These are phyloP conservation scores for Stemphylium vesicarium DNA, from an alignment of 2,329 filamentous ascomycete species.

Conservation along the genomic window DNA sequence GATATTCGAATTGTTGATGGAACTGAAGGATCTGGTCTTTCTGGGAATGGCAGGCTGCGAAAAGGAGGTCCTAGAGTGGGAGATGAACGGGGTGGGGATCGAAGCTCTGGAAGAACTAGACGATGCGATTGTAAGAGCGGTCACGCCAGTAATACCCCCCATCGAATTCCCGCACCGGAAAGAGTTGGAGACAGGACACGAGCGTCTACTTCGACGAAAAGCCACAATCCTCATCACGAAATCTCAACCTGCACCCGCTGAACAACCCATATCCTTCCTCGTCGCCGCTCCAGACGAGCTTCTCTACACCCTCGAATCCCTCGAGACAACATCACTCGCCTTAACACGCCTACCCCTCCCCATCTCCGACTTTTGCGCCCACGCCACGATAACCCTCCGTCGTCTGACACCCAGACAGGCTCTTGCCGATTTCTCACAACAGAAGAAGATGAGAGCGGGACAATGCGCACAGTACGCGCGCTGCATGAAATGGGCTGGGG, in stretches of 20 bases:
- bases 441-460: conserved; percentile 28
- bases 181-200: conserved; percentile 11
- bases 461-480: conserved; percentile 42
- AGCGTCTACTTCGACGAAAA: conserved; percentile 28
- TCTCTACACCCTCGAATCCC: conserved; percentile 41
- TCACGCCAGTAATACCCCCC: conserved; percentile 21
- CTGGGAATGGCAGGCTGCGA: conserved; percentile 35
- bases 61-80: conserved; percentile 40
- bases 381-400: conserved; percentile 38
- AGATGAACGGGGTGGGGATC: conserved; percentile 30
- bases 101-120: conserved; percentile 41
- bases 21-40: conserved; percentile 42
- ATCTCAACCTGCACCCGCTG: neutral
- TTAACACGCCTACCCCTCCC: conserved; percentile 32
- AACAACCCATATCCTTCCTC: conserved; percentile 24
- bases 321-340: conserved; percentile 41
- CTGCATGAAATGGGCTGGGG: conserved; percentile 45
- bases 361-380: conserved; percentile 41
- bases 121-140: conserved; percentile 30
- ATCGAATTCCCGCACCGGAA: conserved; percentile 2
- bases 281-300: conserved; percentile 29
- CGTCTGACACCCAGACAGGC: conserved; percentile 34
- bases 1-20: conserved; percentile 45
- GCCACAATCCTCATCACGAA: conserved; percentile 16
- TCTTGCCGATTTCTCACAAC: conserved; percentile 28